Evolutionary conservation across 257 asterid species (phyloP).

Genomic region (Nicotiana tabacum): DNA sequence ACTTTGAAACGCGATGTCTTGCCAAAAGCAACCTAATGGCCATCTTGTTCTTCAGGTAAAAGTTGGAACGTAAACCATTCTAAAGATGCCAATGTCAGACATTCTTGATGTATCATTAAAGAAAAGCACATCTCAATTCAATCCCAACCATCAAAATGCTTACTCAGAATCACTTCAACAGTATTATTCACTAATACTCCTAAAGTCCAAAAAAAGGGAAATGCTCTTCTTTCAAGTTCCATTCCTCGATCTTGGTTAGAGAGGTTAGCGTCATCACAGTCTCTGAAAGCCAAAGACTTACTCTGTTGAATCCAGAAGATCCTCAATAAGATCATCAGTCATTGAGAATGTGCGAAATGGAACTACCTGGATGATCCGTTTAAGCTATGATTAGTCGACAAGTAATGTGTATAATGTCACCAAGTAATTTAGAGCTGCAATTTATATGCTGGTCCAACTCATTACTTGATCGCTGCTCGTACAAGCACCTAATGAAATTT

Average conservation of each 20-base stretch:
- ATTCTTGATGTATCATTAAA: background rate
- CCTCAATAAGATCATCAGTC: conserved; percentile 16
- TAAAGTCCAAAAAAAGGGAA: background rate
- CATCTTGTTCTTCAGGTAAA: background rate
- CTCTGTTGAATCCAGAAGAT: conserved; percentile 14
- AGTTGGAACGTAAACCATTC: background rate
- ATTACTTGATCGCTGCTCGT: conserved; percentile 44
- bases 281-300: conserved; percentile 4
- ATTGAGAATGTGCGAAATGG: conserved; percentile 22
- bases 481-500: conserved; percentile 14
- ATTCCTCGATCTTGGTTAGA: background rate
- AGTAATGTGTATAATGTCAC: background rate
- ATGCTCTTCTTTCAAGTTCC: background rate
- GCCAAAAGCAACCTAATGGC: background rate
- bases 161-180: background rate
- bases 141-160: background rate
- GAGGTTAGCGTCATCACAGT: background rate
- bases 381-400: background rate
- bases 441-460: background rate
- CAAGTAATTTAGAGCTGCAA: background rate
- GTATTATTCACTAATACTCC: background rate
- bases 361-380: conserved; percentile 33
- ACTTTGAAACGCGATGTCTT: background rate
- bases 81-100: background rate
- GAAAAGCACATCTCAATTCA: background rate